A percentile compares a stretch with the other conserved stretches of the same genome.
Evolutionary conservation across 129 eudicot species (phyloP).

Genomic region (Erigeron canadensis): DNA sequence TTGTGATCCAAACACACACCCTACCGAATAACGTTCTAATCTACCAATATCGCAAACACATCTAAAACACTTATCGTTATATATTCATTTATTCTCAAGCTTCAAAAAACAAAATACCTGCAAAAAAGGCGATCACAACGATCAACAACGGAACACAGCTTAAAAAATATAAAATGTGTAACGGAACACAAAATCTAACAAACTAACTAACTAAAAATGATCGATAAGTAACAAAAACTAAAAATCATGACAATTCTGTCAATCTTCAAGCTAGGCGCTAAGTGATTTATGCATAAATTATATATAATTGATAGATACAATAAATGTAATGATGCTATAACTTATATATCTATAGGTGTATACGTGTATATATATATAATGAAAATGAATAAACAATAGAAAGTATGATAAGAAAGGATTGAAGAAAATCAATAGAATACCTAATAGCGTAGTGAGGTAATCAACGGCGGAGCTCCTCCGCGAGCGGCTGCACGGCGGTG

Average conservation of each 20-base stretch:
- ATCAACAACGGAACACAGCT: not conserved
- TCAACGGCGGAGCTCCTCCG: slow-evolving; percentile 4
- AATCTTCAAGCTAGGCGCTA: slow-evolving; percentile 4
- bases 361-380: not conserved
- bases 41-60: slow-evolving; percentile 2
- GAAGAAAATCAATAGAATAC: slow-evolving; percentile 17
- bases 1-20: slow-evolving; percentile 27
- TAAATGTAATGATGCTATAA: not conserved
- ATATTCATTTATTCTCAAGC: no score
- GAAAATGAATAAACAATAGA: not conserved
- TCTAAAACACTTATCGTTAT: not conserved
- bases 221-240: not conserved
- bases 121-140: not conserved
- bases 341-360: no score
- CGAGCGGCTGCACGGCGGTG: not conserved
- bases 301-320: not conserved
- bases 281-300: not conserved
- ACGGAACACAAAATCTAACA: slow-evolving; percentile 9
- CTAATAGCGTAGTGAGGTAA: slow-evolving; percentile 5
- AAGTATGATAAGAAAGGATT: slow-evolving; percentile 3
- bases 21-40: not conserved
- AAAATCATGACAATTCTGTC: not conserved
- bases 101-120: slow-evolving; percentile 14
- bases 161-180: not conserved
- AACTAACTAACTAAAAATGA: not conserved